A percentile compares a stretch with the other conserved stretches of the same genome.
Conservation (phyloP, 495 filamentous ascomycete genomes). For the Penicillium roqueforti region DNA sequence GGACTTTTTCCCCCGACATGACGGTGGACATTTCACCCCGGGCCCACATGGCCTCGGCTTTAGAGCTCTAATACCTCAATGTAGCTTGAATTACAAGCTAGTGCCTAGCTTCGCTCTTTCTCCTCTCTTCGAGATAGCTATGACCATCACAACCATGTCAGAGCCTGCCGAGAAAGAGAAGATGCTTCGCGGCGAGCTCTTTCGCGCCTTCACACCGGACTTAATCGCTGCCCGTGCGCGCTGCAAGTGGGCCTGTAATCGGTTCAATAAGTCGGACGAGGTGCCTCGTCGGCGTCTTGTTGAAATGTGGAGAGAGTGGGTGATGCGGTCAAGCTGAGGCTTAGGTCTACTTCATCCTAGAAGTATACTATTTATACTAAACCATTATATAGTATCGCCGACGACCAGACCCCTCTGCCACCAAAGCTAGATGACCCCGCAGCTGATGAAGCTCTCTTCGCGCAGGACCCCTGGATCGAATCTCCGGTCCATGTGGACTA, state of each 20-base stretch:
- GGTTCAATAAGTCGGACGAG: slow-evolving; percentile 60
- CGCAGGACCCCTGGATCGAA: slow-evolving; percentile 64
- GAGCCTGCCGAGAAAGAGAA: slow-evolving; percentile 30
- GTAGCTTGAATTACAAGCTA: not conserved
- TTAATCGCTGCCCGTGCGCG: slow-evolving; percentile 53
- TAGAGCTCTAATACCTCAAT: not conserved
- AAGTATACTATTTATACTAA: slow-evolving; percentile 1
- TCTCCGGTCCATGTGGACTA: slow-evolving; percentile 70
- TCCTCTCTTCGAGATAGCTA: not conserved
- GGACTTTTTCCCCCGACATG: slow-evolving; percentile 3
- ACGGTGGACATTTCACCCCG: not conserved
- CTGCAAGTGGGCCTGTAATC: slow-evolving; percentile 54
- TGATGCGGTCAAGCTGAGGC: not conserved
- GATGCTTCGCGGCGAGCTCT: slow-evolving; percentile 43
- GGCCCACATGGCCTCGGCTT: not conserved
- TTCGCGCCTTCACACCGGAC: slow-evolving; percentile 52
- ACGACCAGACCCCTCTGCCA: slow-evolving; percentile 60
- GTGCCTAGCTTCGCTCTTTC: not conserved
- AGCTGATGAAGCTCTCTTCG: slow-evolving; percentile 58
- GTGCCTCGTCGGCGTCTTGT: slow-evolving; percentile 53
- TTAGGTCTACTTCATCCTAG: not conserved
- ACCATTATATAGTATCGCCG: slow-evolving; percentile 44
- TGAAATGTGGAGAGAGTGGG: slow-evolving; percentile 73
- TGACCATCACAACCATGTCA: slow-evolving; percentile 12
- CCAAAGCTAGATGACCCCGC: slow-evolving; percentile 46